Evolutionary conservation across 176 grass and related monocot species (phyloP).

Genomic region (Ensete glaucum): DNA sequence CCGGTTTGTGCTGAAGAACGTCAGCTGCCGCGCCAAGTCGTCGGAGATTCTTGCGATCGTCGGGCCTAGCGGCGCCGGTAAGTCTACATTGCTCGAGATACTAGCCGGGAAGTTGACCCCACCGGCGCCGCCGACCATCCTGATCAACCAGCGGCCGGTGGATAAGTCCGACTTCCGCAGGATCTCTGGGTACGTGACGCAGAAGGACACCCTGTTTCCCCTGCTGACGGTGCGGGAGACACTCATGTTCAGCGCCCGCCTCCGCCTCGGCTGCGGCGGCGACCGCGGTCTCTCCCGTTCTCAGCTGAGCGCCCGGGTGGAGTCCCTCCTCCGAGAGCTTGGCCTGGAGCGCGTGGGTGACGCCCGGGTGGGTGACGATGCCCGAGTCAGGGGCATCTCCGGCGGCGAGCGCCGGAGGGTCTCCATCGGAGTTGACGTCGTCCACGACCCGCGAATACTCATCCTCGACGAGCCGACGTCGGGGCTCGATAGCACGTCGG

Average conservation of each 20-base stretch:
- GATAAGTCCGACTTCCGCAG: constrained; percentile 33
- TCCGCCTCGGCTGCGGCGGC: constrained; percentile 33
- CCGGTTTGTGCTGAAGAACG: constrained; percentile 49
- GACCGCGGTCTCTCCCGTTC: background rate
- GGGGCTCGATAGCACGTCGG: constrained; percentile 63
- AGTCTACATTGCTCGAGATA: constrained; percentile 68
- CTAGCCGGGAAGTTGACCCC: constrained; percentile 37
- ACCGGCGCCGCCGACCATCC: constrained; percentile 10
- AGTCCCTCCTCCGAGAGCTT: constrained; percentile 41
- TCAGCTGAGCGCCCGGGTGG: constrained; percentile 28
- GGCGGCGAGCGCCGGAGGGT: constrained; percentile 66
- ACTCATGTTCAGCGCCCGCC: constrained; percentile 46
- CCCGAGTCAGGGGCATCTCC: constrained; percentile 39
- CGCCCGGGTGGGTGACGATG: constrained; percentile 21
- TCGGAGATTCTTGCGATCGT: constrained; percentile 63
- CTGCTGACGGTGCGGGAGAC: constrained; percentile 66
- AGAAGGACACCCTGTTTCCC: constrained; percentile 56
- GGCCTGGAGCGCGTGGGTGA: constrained; percentile 33
- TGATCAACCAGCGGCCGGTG: constrained; percentile 30
- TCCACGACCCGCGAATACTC: constrained; percentile 49
- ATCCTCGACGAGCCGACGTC: constrained; percentile 80
- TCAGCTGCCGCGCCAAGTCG: constrained; percentile 38
- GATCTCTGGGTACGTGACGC: constrained; percentile 51
- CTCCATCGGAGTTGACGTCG: constrained; percentile 59
- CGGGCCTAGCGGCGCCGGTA: constrained; percentile 58